Base-by-base conservation (phyloP, 371 early-diverging fungal species). In the Mortierella sp. region DNA sequence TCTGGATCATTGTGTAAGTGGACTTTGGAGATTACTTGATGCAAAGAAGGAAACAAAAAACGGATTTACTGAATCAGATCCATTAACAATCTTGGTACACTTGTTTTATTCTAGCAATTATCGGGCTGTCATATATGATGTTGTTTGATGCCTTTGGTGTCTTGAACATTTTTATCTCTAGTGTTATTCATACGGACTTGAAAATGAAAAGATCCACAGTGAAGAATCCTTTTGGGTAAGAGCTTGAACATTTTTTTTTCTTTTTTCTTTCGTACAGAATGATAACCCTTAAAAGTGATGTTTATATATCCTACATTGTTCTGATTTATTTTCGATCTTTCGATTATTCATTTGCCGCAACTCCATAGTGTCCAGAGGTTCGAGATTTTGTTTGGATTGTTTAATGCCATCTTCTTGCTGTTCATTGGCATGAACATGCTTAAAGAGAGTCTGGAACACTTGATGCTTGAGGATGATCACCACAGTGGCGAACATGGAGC, bases 111-210 rank as follows among this genome's bases (percentile, higher is more conserved):
- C 22, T 75, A 88, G 91, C 90, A 4, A 70, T 89, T 16, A 82
- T 87, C 38, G 91, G 89, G 9, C 85, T 87, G 45, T 77, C 87
- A 3, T 92, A 90, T 65, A 67, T 92, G 38, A 84, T 88, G 45
- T 77, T 90, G 55, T 92, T 90, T 84, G 92, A 92, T 74, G 89
- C 92, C 3, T 83, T 92, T 73, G 92, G 92, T 3, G 85, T 91
- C 4, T 72, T 92, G 16, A 90, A 88, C 47, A 73, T 74, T 6
- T 90, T 90, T 79, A 70, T 88, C 4, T 90, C 92, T 2, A 88
- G 86, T 22, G 82, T 92, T 38, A 61, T 90, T 10, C 82, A 79
- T 36, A 85, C 87, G 2, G 83, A 88, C 48, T 69, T 83, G 38
- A 83, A 83, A 11, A 87, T 88, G 63, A 73, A 83, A 9, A 84